Base-by-base conservation (phyloP, 169 alveolate genomes). In the Plasmodium knowlesi region DNA sequence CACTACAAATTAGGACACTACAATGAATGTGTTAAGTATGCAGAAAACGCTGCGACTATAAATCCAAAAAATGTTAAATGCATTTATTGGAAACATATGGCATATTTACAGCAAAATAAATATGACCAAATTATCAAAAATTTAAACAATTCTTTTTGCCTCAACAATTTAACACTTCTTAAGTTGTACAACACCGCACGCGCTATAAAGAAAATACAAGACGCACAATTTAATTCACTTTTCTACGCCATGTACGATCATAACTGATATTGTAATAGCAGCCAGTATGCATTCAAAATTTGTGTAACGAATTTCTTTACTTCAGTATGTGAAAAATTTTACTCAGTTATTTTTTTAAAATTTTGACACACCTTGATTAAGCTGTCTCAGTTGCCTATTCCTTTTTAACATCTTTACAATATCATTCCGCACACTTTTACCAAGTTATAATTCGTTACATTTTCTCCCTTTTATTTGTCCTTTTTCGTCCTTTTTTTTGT, bases 211-310 rank as follows among this genome's bases (percentile, higher is more conserved):
- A 91, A 91, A 32, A 82, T 71, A 57, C 95, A 91, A 22, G 95
- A 91, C 78, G 22, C 22, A 14, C 78, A 91, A 28, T 91, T 91
- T 71, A 71, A 91, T 32, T 91, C 95, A 10, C 84, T 91, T 30
- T 91, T 91, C 72, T 91, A 91, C 83, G 95, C 92, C 12, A 91
- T 91, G 85, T 91, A 91, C 76, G 95, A 72, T 16, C 67, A 91
- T 39, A 91, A 80, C 39, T 54, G 61, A 79, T 41, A 14, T 50
- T 19, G 32, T 30, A 76, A 41, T 25, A 37, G 28, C 70, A 30
- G 43, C 83, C 2, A n/a, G 6, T 0, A 12, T 61, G 41, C 76
- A 57, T 67, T 32, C 70, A 6, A 32, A 74, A n/a, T 41, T 41
- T 39, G 61, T 4, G 1, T 28, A 22, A n/a, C 46, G 70, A 79